Base-by-base conservation (phyloP, 148 eudicot genomes). In the Vaccinium macrocarpon region DNA sequence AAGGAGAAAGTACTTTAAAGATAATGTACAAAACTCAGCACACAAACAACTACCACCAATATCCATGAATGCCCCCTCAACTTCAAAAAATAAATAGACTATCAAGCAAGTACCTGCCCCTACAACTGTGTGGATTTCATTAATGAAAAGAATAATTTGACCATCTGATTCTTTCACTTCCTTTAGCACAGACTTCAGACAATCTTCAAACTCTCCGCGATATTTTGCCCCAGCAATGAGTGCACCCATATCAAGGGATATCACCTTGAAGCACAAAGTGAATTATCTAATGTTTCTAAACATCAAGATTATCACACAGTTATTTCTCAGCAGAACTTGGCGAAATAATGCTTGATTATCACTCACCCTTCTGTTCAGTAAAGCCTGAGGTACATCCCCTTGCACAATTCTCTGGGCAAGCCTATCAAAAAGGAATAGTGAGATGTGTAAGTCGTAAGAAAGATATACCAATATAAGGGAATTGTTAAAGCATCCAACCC, bases 311-410 rank as follows among this genome's bases (percentile, higher is more conserved):
- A 62, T 62, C 13, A 5, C 12, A 14, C 32, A 7, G 42, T 71
- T 35, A 85, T 64, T 52, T 10, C 11, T 46, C 62, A 19, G 32
- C 55, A 59, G 62, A 42, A 75, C 52, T 79, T 64, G 42, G 66
- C 6, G 14, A 76, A 7, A 13, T 19, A 84, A 27, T 79, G 32
- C 61, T 38, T 81, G 7, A 74, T 56, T 25, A 84, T 15, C 38
- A 68, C 85, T 42, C 80, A 94, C 98, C 93, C 87, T 94, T 48
- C 95, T 91, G 87, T 96, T 92, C 95, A 92, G 92, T 85, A 96
- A 89, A 57, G 97, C 99, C 88, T 96, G 98, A 89, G 99, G 99
- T 59, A 96, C 99, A 88, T 96, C 99, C 76, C 99, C 98, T 86
- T 93, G 94, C 61, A 95, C 98, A 79, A 96, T 96, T 86, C 99